These are phyloP conservation scores for Cutaneotrichosporon cavernicola DNA, from an alignment of 1,284 basidiomycete genomes.

Conservation along the genomic window DNA sequence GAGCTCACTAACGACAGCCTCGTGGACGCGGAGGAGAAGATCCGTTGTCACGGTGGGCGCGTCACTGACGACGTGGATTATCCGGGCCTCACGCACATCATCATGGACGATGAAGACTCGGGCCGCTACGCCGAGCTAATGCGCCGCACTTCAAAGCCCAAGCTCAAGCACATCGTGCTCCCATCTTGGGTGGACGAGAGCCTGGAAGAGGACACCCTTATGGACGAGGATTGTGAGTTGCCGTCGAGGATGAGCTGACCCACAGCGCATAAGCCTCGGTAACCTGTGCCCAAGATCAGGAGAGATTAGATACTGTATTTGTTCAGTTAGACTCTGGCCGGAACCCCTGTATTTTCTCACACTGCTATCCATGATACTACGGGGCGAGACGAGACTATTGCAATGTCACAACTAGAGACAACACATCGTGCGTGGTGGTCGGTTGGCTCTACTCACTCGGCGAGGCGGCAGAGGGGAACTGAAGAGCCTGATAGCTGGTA, in stretches of 20 bases:
- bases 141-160: conserved; percentile 71
- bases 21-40: conserved; percentile 56
- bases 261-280: conserved; percentile 21
- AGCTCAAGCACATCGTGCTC: conserved; percentile 72
- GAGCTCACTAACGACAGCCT: conserved; percentile 58
- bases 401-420: conserved; percentile 1
- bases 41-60: conserved; percentile 69
- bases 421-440: conserved; percentile 1
- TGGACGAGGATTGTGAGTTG: conserved; percentile 64
- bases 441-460: not conserved
- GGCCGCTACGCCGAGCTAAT: conserved; percentile 66
- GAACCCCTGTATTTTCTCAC: too few relatives aligned
- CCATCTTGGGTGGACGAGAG: conserved; percentile 73
- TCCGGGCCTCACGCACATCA: conserved; percentile 75
- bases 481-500: not conserved
- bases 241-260: not conserved
- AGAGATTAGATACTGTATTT: too few relatives aligned
- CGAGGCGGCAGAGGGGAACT: not conserved
- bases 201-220: conserved; percentile 71
- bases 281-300: not conserved
- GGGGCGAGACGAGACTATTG: not conserved
- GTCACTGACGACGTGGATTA: conserved; percentile 64
- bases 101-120: conserved; percentile 61
- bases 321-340: too few relatives aligned
- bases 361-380: not conserved